A percentile compares a stretch with the other conserved stretches of the same genome.
Conservation (phyloP, 768 basidiomycete genomes). For the Boletus huronensis region DNA sequence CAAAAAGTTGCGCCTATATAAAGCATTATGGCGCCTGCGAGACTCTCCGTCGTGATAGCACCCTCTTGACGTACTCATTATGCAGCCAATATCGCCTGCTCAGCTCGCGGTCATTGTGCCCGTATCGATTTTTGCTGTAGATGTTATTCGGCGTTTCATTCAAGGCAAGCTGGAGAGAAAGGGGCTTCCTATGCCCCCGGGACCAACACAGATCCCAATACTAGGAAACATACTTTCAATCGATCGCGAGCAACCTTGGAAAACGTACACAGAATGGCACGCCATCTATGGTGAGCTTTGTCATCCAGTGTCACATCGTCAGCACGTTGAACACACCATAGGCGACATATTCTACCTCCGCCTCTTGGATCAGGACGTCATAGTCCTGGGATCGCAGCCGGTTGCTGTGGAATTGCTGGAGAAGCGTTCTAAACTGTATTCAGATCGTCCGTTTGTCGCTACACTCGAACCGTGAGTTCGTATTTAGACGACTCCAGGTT, state of each 20-base stretch:
- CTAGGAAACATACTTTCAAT: background rate
- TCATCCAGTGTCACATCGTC: background rate
- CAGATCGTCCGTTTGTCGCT: background rate
- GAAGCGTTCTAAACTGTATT: background rate
- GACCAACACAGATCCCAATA: background rate
- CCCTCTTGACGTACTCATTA: background rate
- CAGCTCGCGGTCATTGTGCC: background rate
- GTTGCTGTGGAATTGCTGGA: background rate
- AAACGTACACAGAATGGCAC: background rate
- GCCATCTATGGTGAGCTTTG: background rate
- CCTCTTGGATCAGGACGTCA: background rate
- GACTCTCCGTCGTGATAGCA: too few species aligned
- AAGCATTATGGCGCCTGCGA: too few species aligned
- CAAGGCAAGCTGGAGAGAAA: background rate
- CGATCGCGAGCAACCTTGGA: background rate
- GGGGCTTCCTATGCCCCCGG: background rate
- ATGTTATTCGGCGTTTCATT: background rate
- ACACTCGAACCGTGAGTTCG: background rate
- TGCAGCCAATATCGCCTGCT: background rate
- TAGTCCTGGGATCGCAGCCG: background rate
- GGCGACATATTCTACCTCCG: background rate
- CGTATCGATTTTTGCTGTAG: background rate
- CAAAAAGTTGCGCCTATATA: too few species aligned
- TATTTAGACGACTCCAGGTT: too few species aligned
- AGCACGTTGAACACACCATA: background rate